phyloP scores from a whole-genome alignment of 1,284 basidiomycete genomes.

The Agaricales sp. region DNA sequence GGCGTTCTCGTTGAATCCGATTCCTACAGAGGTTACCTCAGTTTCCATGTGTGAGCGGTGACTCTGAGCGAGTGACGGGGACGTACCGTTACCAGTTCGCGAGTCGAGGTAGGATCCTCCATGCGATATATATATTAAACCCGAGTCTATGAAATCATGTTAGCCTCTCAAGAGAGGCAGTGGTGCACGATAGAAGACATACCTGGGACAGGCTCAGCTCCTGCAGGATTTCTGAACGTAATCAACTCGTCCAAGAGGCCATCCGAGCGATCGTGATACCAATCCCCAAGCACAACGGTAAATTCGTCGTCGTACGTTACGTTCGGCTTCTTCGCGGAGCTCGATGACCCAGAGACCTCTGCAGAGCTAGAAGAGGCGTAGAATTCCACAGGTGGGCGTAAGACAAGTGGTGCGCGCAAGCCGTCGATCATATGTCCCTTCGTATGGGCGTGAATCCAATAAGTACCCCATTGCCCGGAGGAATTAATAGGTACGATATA shows the following conservation, averaged over 20 bases:
- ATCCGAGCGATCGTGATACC: slow-evolving; percentile 74
- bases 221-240: slow-evolving; percentile 66
- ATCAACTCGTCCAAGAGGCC: slow-evolving; percentile 65
- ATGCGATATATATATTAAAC: slow-evolving; percentile 78
- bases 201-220: slow-evolving; percentile 84
- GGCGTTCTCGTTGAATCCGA: slow-evolving; percentile 82
- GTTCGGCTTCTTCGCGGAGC: too few relatives aligned
- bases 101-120: slow-evolving; percentile 63
- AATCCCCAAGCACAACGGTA: slow-evolving; percentile 77
- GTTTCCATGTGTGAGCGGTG: slow-evolving; percentile 33
- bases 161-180: not conserved
- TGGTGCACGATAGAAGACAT: slow-evolving; percentile 11
- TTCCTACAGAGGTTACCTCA: too few relatives aligned
- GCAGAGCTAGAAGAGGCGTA: too few relatives aligned
- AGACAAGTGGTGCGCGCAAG: slow-evolving; percentile 67
- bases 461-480: slow-evolving; percentile 75
- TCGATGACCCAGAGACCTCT: too few relatives aligned
- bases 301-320: slow-evolving; percentile 88
- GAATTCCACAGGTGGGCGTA: slow-evolving; percentile 55
- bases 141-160: slow-evolving; percentile 48
- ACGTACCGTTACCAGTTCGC: slow-evolving; percentile 36
- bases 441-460: slow-evolving; percentile 78
- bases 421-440: slow-evolving; percentile 62
- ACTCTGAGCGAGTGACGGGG: too few relatives aligned
- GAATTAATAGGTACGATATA: slow-evolving; percentile 74